phyloP scores from a whole-genome alignment of 345 rosid genomes.

The Ceriops zippeliana region DNA sequence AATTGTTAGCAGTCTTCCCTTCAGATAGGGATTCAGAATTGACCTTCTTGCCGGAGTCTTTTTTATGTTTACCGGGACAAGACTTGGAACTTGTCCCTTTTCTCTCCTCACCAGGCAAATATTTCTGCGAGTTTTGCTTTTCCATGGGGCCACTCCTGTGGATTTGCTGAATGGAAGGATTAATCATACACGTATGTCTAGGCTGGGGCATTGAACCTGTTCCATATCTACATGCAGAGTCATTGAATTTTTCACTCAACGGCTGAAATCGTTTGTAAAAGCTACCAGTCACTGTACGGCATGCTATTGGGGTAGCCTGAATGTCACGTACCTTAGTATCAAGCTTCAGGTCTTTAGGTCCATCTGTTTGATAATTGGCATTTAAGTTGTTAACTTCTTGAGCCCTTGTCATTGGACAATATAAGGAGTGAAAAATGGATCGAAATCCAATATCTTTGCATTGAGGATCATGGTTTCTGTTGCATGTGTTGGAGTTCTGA shows the following conservation, averaged over 20 bases:
- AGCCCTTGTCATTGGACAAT: constrained; percentile 42
- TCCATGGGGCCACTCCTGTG: constrained; percentile 27
- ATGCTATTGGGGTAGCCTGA: constrained; percentile 40
- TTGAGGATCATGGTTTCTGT: constrained; percentile 21
- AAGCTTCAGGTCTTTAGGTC: constrained; percentile 29
- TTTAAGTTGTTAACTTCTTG: constrained; percentile 23
- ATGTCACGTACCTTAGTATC: constrained; percentile 25
- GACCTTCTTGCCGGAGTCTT: constrained; percentile 17
- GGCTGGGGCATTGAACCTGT: constrained; percentile 27
- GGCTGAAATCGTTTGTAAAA: constrained; percentile 32
- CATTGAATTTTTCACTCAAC: constrained; percentile 31
- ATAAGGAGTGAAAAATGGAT: constrained; percentile 70
- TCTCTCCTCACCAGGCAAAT: constrained; percentile 25
- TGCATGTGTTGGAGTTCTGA: constrained; percentile 16
- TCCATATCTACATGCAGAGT: constrained; percentile 31
- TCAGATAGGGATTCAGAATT: constrained; percentile 31
- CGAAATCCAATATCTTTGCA: constrained; percentile 57
- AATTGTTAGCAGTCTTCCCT: constrained; percentile 28
- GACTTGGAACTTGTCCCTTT: constrained; percentile 37
- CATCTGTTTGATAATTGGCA: constrained; percentile 25
- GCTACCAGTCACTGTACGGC: constrained; percentile 34
- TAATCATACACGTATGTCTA: constrained; percentile 26
- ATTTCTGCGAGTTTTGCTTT: constrained; percentile 29
- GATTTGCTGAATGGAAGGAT: constrained; percentile 23
- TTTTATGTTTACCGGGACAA: constrained; percentile 37